Base-by-base conservation (phyloP, 163 green algal genomes). In the Coccomyxa subellipsoidea region DNA sequence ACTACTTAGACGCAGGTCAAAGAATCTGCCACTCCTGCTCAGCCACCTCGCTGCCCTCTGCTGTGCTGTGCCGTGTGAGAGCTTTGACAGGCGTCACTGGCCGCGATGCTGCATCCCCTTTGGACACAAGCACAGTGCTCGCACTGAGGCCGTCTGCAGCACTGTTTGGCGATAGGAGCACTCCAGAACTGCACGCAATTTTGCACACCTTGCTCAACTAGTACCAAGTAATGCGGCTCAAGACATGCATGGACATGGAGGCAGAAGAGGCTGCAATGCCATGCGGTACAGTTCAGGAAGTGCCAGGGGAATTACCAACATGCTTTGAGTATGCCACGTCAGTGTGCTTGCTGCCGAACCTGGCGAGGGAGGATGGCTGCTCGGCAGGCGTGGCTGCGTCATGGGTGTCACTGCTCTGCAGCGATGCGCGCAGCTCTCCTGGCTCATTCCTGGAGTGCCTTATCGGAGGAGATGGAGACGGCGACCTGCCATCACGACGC, bases 21-120 rank as follows among this genome's bases (percentile, higher is more conserved):
- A 73, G 29, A 3, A 73, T 34, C 66, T 73, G 66, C 66, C 66
- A 73, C 29, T 35, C 66, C 66, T 73, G 66, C 66, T 73, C 66
- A 36, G 66, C 29, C 66, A 34, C 66, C 4, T 35, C 66, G 66
- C 66, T 73, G 66, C 66, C 66, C 1, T 73, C n/a, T 34, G 66
- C 29, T 9, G 66, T 35, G 66, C 66, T 34, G 66, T 23, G 66
- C 21, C 66, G 66, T 4, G 29, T 73, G 21, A 73, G 29, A 12
- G 2, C 66, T 73, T 34, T 34, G 70, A 32, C 32, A n/a, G 32
- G 70, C 32, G 32, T 38, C 10, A 40, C 32, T 8, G 70, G 70
- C 70, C 70, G 70, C 4, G 70, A 73, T 10, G 66, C 66, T 1
- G 32, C 8, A 32, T 38, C 34, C 70, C 70, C 70, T 31, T 77